Evolutionary conservation across 345 rosid species (phyloP).

Genomic region (Citrus cavaleriei): DNA sequence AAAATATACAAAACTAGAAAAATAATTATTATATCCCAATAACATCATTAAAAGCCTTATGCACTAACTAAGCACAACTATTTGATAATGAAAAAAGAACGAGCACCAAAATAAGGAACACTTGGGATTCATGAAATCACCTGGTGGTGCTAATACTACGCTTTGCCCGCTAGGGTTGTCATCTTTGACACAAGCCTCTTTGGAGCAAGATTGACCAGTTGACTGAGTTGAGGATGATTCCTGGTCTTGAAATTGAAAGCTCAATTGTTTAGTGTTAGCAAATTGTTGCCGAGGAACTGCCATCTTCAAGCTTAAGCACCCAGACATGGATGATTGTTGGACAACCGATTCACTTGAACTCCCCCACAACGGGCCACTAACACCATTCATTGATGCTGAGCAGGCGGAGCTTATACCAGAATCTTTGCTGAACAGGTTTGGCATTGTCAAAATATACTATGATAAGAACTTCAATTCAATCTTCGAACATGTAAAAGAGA

Average conservation of each 20-base stretch:
- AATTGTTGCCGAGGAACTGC: conserved; percentile 40
- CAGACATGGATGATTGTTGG: conserved; percentile 28
- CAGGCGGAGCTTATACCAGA: conserved; percentile 18
- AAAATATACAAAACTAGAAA: neutral
- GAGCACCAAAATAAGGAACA: neutral
- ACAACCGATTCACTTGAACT: conserved; percentile 29
- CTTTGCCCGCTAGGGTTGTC: conserved; percentile 28
- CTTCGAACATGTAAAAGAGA: conserved; percentile 6
- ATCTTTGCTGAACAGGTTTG: conserved; percentile 37
- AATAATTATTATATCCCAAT: neutral
- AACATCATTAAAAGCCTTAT: neutral
- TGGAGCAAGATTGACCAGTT: conserved; percentile 59
- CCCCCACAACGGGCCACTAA: conserved; percentile 41
- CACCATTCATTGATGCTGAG: conserved; percentile 30
- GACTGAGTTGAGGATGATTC: conserved; percentile 73
- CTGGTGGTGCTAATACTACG: conserved; percentile 27
- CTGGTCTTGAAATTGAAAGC: conserved; percentile 54
- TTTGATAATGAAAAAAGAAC: neutral
- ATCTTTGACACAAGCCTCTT: conserved; percentile 51
- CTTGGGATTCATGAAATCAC: conserved; percentile 5
- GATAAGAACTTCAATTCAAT: conserved; percentile 13
- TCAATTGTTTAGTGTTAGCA: conserved; percentile 35
- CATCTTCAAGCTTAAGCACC: conserved; percentile 44
- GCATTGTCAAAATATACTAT: conserved; percentile 26
- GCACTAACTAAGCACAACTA: neutral